Evolutionary conservation across 2,329 filamentous ascomycete genomes (phyloP).

Genomic region (Colletotrichum sp.): DNA sequence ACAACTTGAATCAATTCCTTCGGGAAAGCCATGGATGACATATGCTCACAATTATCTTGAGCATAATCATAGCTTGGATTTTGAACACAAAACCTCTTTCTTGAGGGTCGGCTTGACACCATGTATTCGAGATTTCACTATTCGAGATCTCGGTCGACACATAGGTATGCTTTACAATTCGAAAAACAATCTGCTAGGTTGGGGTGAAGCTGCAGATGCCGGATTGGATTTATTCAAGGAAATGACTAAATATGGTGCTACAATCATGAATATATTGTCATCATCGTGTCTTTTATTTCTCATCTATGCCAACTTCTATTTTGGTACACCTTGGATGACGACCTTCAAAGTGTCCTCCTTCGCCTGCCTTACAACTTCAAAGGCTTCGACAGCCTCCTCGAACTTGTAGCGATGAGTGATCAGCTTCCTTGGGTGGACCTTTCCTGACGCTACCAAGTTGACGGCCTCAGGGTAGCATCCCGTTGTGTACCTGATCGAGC

Average conservation of each 20-base stretch:
- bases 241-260: no score
- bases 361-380: slow-evolving; percentile 73
- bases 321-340: slow-evolving; percentile 55
- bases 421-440: slow-evolving; percentile 53
- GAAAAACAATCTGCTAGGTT: no score
- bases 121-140: no score
- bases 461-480: slow-evolving; percentile 72
- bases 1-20: neutral
- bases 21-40: neutral
- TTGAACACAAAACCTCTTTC: no score
- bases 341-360: slow-evolving; percentile 75
- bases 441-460: slow-evolving; percentile 53
- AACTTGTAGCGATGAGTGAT: slow-evolving; percentile 75
- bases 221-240: no score
- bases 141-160: no score
- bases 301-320: neutral
- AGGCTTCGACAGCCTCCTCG: slow-evolving; percentile 64
- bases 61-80: no score
- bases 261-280: fast-evolving
- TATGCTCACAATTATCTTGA: neutral
- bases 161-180: no score
- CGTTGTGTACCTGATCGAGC: slow-evolving; percentile 76
- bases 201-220: no score
- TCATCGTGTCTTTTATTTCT: neutral
- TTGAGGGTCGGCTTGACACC: no score